Percentiles rank a stretch among this genome's conserved stretches.
Conservation (phyloP, 371 early-diverging fungal genomes). For the Mucor circinelloides region DNA sequence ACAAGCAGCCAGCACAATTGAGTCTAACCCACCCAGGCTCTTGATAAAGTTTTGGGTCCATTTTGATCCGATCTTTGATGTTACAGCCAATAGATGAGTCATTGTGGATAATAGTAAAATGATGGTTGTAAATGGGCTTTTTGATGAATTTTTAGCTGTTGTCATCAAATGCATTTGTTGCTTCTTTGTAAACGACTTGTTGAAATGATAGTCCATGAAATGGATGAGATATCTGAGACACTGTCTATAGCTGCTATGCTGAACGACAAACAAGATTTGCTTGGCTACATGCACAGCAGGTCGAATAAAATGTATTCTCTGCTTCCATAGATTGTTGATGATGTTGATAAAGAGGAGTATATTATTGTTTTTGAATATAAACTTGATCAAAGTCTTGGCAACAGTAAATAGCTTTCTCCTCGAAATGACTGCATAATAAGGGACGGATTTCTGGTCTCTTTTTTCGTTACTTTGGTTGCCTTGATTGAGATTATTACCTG, state of each 20-base stretch:
- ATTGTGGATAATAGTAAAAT: background rate
- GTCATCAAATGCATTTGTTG: background rate
- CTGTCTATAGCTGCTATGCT: background rate
- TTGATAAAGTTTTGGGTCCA: background rate
- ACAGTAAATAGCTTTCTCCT: background rate
- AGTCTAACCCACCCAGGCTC: slow-evolving; percentile 3
- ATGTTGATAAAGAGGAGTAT: slow-evolving; percentile 5
- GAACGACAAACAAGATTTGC: background rate
- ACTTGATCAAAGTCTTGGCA: slow-evolving; percentile 6
- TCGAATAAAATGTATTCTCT: background rate
- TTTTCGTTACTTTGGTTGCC: background rate
- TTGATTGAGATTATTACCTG: background rate
- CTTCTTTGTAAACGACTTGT: background rate
- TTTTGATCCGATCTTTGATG: background rate
- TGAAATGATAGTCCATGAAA: background rate
- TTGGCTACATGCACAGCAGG: background rate
- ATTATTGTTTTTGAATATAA: slow-evolving; percentile 11
- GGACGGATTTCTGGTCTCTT: background rate
- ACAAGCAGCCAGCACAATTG: background rate
- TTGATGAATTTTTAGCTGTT: background rate
- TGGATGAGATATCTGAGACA: background rate
- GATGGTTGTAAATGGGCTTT: background rate
- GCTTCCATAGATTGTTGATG: slow-evolving; percentile 6
- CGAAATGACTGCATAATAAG: background rate
- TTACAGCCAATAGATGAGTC: background rate